Evolutionary conservation across 768 basidiomycete genomes (phyloP), one percentile per base, ranked within the genome.

Genomic region (Xerocomus spinulosus): DNA sequence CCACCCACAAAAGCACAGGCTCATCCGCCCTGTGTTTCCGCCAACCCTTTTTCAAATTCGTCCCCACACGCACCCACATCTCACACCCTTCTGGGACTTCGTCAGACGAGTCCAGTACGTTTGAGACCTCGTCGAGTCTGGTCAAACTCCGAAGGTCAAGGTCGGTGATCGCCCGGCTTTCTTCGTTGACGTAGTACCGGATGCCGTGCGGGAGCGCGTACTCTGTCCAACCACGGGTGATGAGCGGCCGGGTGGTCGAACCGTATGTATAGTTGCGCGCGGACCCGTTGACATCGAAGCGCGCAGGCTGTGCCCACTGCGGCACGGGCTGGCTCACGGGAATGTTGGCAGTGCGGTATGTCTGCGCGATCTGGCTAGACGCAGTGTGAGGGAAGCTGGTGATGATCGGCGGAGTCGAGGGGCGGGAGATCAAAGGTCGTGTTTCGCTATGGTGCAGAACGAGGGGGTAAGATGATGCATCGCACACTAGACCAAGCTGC

Each of bases 201-300:
- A 76, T 68, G 9, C 79, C 79, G 55, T 89, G 85, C 1, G 89
- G 88, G n/a, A 92, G 78, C 18, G 77, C 71, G 60, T 86, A 80
- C 58, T 84, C 85, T 40, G 78, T 71, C 88, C 88, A 91, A 4
- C 89, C 89, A 17, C 82, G 75, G 15, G 14, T 32, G 24, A 48
- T 39, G 28, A 64, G 58, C 0, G 60, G 64, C 0, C 53, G 53
- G 0, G 54, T 45, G 3, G 65, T 53, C 12, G 65, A 55, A 12
- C 65, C 65, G 30, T 66, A 66, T 10, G 52, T 21, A 17, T 63
- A 54, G 42, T 40, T 56, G n/a, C 55, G 64, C 18, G 67, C 64
- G 9, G 65, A 62, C 2, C 67, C 64, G 35, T 66, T 68, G 38
- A 56, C 55, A 10, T 64, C 43, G 39, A 67, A 62, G 1, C 44